Percentiles rank a stretch among this genome's conserved stretches.
Evolutionary conservation across 2,329 filamentous ascomycete genomes (phyloP).

Genomic region (Apiospora hydei): DNA sequence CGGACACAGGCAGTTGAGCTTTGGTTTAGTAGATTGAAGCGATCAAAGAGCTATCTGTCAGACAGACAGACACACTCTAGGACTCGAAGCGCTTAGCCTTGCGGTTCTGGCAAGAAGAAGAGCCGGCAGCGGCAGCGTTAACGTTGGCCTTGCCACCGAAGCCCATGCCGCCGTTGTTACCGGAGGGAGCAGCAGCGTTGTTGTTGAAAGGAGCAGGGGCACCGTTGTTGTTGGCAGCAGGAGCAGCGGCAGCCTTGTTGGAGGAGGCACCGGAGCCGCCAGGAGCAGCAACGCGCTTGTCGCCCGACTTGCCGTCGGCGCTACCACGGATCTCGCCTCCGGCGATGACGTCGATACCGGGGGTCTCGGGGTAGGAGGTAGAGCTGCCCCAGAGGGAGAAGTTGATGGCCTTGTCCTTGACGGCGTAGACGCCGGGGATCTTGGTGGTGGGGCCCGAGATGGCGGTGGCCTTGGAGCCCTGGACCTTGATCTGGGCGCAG

Average conservation of each 20-base stretch:
- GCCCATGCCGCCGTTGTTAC: background rate
- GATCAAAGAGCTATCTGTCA: background rate
- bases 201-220: background rate
- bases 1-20: background rate
- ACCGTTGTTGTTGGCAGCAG: background rate
- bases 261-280: background rate
- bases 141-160: background rate
- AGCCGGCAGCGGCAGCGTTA: background rate
- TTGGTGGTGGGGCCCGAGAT: slow-evolving; percentile 12
- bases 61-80: slow-evolving; percentile 1
- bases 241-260: background rate
- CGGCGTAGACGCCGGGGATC: slow-evolving; percentile 24
- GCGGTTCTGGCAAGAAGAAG: slow-evolving; percentile 13
- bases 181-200: no score
- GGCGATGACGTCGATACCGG: background rate
- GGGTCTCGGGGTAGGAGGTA: slow-evolving; percentile 5
- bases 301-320: slow-evolving; percentile 27
- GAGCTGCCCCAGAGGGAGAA: slow-evolving; percentile 26
- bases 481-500: slow-evolving; percentile 23
- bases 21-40: background rate
- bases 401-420: slow-evolving; percentile 25
- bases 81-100: background rate
- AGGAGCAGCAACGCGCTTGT: slow-evolving; percentile 15
- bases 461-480: slow-evolving; percentile 25
- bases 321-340: slow-evolving; percentile 21